Percentiles rank a stretch among this genome's conserved stretches.
Evolutionary conservation across 768 basidiomycete species (phyloP).

Genomic region (Leucosporidium scottii): DNA sequence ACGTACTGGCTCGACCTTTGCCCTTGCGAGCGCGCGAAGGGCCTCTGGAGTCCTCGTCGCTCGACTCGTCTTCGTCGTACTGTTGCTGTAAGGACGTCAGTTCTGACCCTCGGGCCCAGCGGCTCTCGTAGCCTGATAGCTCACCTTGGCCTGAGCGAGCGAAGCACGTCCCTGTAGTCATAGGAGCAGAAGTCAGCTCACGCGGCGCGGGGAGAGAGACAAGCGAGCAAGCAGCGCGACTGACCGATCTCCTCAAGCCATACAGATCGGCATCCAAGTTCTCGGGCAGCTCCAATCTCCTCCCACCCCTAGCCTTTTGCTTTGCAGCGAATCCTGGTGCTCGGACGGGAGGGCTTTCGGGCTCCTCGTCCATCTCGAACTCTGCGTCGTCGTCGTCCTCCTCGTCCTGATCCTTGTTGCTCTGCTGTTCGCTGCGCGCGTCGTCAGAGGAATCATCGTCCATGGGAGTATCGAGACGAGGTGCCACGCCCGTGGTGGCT

Average conservation of each 20-base stretch:
- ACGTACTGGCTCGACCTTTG: constrained; percentile 24
- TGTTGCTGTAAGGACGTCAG: constrained; percentile 1
- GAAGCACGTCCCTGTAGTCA: constrained; percentile 16
- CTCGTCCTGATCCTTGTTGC: constrained; percentile 31
- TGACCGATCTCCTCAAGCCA: constrained; percentile 38
- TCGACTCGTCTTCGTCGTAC: constrained; percentile 12
- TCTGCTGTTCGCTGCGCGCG: constrained; percentile 1
- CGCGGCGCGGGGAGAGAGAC: background rate
- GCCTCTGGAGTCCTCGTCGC: constrained; percentile 24
- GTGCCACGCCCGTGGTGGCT: too few relatives aligned
- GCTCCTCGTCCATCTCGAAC: constrained; percentile 27
- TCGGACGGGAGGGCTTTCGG: constrained; percentile 6
- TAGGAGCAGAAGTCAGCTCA: constrained; percentile 1
- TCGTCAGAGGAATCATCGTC: too few relatives aligned
- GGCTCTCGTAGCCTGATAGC: background rate
- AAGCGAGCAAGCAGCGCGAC: constrained; percentile 14
- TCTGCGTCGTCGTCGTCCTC: constrained; percentile 25
- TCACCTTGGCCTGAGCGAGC: constrained; percentile 9
- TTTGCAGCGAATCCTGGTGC: constrained; percentile 5
- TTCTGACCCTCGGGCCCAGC: background rate
- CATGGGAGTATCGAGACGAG: too few relatives aligned
- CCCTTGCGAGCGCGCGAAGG: constrained; percentile 15
- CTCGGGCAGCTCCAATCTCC: constrained; percentile 16
- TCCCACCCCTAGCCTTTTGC: background rate
- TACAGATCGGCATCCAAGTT: constrained; percentile 36